Conservation (phyloP, 306 rosid species). For the Vigna nakashimae region DNA sequence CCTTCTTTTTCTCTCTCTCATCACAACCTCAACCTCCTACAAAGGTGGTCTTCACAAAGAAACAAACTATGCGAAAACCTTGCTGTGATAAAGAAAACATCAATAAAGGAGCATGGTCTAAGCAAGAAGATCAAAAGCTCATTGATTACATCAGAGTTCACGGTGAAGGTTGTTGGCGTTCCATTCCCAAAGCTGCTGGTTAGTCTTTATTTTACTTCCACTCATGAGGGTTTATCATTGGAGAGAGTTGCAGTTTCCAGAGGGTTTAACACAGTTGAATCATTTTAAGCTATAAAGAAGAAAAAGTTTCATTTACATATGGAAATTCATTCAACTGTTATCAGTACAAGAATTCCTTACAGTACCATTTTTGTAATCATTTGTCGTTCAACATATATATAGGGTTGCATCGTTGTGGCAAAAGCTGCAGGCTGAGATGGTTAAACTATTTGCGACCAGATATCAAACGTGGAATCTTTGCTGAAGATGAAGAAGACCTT, state of each 20-base stretch:
- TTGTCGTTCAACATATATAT: background rate
- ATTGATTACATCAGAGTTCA: conserved; percentile 62
- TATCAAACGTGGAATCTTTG: conserved; percentile 76
- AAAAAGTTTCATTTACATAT: background rate
- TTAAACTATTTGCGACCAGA: conserved; percentile 72
- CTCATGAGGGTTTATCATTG: background rate
- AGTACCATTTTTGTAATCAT: background rate
- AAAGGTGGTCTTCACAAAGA: background rate
- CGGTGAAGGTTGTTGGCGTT: conserved; percentile 80
- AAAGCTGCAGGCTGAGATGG: conserved; percentile 87
- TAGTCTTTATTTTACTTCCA: conserved; percentile 7
- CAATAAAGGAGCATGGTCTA: conserved; percentile 81
- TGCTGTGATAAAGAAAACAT: conserved; percentile 68
- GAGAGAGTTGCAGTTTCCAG: background rate
- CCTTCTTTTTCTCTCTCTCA: background rate
- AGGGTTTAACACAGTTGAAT: background rate
- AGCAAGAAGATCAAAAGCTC: conserved; percentile 77
- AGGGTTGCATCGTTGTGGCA: conserved; percentile 80
- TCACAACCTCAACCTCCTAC: background rate
- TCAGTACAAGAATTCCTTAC: background rate
- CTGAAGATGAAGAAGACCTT: conserved; percentile 80
- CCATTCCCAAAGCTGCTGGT: conserved; percentile 83
- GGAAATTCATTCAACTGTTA: background rate
- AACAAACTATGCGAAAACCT: conserved; percentile 60
- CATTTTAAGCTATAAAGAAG: background rate